A percentile compares a stretch with the other conserved stretches of the same genome.
These are phyloP conservation scores for Cadophora malorum DNA, from an alignment of 2,329 filamentous ascomycete species.

Conservation along the genomic window DNA sequence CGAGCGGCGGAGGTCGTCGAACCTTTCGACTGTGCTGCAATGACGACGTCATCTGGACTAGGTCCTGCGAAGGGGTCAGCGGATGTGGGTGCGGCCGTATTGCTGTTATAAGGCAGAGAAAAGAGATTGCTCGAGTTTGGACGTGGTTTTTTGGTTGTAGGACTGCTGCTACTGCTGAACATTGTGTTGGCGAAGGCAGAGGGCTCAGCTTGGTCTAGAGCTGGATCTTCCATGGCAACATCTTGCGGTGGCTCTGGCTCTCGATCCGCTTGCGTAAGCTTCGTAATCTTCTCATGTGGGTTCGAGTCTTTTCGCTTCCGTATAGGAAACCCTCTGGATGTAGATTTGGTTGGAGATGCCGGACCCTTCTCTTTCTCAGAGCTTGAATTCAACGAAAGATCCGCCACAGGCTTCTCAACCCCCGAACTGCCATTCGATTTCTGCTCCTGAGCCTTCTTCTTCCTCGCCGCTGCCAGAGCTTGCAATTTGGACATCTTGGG, in stretches of 20 bases:
- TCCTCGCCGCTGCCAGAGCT: conserved; percentile 83
- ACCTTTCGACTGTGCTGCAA: conserved; percentile 89
- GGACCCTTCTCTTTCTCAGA: conserved; percentile 12
- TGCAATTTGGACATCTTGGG: conserved; percentile 89
- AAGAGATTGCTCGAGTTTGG: conserved; percentile 39
- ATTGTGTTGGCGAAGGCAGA: conserved; percentile 51
- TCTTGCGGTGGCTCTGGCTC: conserved; percentile 23
- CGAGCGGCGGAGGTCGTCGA: conserved; percentile 53
- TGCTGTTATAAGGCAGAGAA: conserved; percentile 49
- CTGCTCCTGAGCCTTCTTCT: conserved; percentile 78
- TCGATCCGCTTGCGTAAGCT: conserved; percentile 18
- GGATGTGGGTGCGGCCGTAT: conserved; percentile 48
- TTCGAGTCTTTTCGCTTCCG: conserved; percentile 45
- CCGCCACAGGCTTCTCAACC: conserved; percentile 41
- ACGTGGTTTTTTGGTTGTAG: conserved; percentile 23
- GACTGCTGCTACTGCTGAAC: conserved; percentile 47
- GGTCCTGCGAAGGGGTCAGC: conserved; percentile 77
- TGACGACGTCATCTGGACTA: conserved; percentile 89
- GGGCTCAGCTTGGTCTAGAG: conserved; percentile 43
- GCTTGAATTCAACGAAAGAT: conserved; percentile 28
- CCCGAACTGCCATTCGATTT: conserved; percentile 39
- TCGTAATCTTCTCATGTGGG: conserved; percentile 41
- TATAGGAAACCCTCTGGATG: conserved; percentile 39
- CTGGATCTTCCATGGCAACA: conserved; percentile 29
- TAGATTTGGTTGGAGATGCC: conserved; percentile 13